These are phyloP conservation scores for Talaromyces sp. DNA, from an alignment of 2,329 filamentous ascomycete species.

Conservation along the genomic window DNA sequence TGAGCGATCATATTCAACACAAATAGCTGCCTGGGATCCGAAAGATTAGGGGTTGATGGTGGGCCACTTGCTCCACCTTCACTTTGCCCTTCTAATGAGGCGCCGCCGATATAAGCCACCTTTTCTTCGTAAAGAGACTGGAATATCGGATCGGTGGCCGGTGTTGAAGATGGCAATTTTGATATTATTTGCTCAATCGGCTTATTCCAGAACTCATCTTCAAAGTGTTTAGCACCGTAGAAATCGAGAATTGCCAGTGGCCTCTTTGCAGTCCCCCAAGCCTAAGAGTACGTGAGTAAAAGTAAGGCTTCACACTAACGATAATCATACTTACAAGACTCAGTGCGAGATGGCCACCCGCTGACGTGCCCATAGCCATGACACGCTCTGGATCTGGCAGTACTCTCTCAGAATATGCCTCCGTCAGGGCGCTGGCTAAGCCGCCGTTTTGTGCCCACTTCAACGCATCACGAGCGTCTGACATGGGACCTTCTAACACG, in stretches of 20 bases:
- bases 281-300: neutral
- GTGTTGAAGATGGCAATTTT: neutral
- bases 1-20: neutral
- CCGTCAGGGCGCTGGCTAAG: neutral
- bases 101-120: neutral
- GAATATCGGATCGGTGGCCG: neutral
- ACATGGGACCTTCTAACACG: neutral
- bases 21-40: slow-evolving; percentile 1
- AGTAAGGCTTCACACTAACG: neutral
- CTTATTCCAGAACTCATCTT: neutral
- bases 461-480: neutral
- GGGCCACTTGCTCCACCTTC: neutral
- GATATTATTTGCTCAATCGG: neutral
- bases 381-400: neutral
- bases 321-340: neutral
- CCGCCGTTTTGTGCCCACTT: neutral
- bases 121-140: neutral
- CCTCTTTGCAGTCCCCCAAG: neutral
- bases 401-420: neutral
- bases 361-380: neutral
- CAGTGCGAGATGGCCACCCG: neutral
- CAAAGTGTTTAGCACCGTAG: neutral
- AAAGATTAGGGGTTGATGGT: neutral
- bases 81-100: neutral
- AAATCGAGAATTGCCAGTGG: neutral